Conservation (phyloP, 2,329 filamentous ascomycete species). For the Phaeosphaeriaceae sp. region DNA sequence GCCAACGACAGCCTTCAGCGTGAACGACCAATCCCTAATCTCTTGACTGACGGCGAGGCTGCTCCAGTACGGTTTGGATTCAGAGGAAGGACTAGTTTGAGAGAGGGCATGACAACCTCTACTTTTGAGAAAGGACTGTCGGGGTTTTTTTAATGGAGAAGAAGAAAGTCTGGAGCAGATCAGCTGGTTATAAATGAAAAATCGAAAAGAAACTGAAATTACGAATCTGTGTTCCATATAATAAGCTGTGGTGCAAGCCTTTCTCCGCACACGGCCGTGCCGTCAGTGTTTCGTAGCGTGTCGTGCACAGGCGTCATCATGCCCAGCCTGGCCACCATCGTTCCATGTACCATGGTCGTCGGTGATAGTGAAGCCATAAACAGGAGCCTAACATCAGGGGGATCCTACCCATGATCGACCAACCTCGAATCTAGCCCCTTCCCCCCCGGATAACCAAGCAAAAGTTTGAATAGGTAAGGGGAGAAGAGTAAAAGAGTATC, state of each 20-base stretch:
- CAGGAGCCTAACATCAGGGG: no score
- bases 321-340: slow-evolving; percentile 7
- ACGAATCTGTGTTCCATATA: slow-evolving; percentile 3
- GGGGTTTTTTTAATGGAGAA: slow-evolving; percentile 8
- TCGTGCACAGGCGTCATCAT: slow-evolving; percentile 33
- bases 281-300: slow-evolving; percentile 35
- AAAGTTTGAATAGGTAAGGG: no score
- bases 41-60: slow-evolving; percentile 22
- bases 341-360: slow-evolving; percentile 24
- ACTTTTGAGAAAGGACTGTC: slow-evolving; percentile 16
- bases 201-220: slow-evolving; percentile 11
- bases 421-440: no score
- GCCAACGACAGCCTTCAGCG: slow-evolving; percentile 29
- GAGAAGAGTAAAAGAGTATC: no score
- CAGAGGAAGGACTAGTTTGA: slow-evolving; percentile 7
- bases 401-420: no score
- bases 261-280: slow-evolving; percentile 25
- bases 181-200: slow-evolving; percentile 30
- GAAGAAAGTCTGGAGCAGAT: slow-evolving; percentile 19
- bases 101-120: slow-evolving; percentile 8
- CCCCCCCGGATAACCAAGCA: no score
- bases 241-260: slow-evolving; percentile 26
- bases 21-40: slow-evolving; percentile 29
- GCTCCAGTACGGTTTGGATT: slow-evolving; percentile 17
- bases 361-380: no score